Evolutionary conservation across 2,329 filamentous ascomycete species (phyloP).

Genomic region (Trichoderma semiorbis): DNA sequence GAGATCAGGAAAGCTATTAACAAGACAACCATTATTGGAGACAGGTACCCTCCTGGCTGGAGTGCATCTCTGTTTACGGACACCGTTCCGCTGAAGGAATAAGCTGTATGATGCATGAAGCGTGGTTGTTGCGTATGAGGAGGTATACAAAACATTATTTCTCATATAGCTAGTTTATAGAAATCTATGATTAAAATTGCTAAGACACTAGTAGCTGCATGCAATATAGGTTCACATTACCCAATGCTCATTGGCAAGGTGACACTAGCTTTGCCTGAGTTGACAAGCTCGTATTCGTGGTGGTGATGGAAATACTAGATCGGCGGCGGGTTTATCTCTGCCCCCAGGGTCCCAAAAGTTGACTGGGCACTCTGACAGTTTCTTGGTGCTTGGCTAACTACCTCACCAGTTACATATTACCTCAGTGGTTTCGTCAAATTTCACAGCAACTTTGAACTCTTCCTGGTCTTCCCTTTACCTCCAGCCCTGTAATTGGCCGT

Average conservation of each 20-base stretch:
- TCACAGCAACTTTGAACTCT: too few relatives aligned
- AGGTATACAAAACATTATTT: neutral
- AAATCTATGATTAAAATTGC: neutral
- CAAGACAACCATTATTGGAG: neutral
- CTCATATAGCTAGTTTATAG: neutral
- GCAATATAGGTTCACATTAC: neutral
- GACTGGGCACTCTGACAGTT: too few relatives aligned
- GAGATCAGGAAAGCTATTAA: slow-evolving; percentile 3
- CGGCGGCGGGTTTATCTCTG: too few relatives aligned
- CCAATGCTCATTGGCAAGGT: neutral
- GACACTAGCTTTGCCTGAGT: neutral
- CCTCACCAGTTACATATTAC: too few relatives aligned
- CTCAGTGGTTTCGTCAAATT: too few relatives aligned
- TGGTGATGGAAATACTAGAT: neutral
- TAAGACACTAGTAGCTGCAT: neutral
- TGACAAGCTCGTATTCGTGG: neutral
- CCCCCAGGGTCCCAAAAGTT: too few relatives aligned
- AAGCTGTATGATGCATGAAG: neutral
- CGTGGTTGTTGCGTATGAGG: neutral
- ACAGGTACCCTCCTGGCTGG: slow-evolving; percentile 6
- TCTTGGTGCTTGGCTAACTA: too few relatives aligned
- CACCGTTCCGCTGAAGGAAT: neutral
- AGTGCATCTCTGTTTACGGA: neutral
- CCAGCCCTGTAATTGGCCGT: too few relatives aligned
- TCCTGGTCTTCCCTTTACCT: too few relatives aligned